Conservation (phyloP, 73 alveolate genomes). For the Paramecium caudatum region DNA sequence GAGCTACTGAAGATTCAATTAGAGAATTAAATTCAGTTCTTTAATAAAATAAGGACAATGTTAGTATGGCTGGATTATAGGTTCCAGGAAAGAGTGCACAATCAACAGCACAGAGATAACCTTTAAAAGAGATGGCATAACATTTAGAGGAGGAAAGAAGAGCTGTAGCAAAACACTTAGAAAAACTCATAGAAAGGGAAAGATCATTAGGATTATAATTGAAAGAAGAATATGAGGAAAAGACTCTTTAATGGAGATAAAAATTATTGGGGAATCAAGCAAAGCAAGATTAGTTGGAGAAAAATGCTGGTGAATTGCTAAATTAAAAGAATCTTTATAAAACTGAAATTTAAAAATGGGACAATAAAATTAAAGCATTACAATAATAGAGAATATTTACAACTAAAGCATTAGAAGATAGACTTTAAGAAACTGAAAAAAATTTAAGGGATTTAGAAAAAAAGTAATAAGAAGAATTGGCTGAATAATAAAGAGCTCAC, state of each 20-base stretch:
- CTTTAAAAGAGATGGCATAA: conserved; percentile 46
- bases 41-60: conserved; percentile 40
- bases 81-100: not conserved
- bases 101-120: conserved; percentile 13
- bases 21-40: conserved; percentile 60
- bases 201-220: conserved; percentile 45
- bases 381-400: not conserved
- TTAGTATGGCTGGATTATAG: not conserved
- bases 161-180: conserved; percentile 63
- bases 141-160: conserved; percentile 71
- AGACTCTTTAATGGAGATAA: conserved; percentile 23
- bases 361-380: not conserved
- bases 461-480: not conserved
- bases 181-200: conserved; percentile 60
- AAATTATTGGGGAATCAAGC: conserved; percentile 43
- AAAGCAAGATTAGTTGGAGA: conserved; percentile 45
- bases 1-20: conserved; percentile 68
- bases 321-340: conserved; percentile 35
- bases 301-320: conserved; percentile 32
- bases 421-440: conserved; percentile 14
- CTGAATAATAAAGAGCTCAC: conserved; percentile 60
- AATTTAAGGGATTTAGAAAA: conserved; percentile 13
- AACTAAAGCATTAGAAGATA: conserved; percentile 24
- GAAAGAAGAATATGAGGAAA: conserved; percentile 64
- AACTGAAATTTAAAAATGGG: conserved; percentile 33